These are phyloP conservation scores for Skeletonema costatum DNA, from an alignment of 108 stramenopile species.

Conservation along the genomic window DNA sequence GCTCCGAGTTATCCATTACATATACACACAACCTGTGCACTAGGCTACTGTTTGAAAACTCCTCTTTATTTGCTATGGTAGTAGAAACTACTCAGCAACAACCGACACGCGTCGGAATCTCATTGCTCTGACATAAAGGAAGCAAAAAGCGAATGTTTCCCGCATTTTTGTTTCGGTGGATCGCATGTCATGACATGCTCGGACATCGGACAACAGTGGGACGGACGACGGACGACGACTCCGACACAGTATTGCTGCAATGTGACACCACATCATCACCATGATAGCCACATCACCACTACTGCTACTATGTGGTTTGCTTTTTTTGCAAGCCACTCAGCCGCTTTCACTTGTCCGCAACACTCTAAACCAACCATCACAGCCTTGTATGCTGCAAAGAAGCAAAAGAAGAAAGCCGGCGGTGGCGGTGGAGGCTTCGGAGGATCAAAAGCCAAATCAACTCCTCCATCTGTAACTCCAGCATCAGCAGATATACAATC, in stretches of 20 bases:
- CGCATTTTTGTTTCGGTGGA: no score
- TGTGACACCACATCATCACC: neutral
- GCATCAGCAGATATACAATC: slow-evolving; percentile 38
- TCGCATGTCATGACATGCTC: no score
- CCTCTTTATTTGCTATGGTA: neutral
- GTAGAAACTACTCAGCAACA: no score
- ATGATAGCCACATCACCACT: neutral
- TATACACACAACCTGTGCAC: no score
- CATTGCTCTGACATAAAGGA: neutral
- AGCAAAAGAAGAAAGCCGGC: slow-evolving; percentile 22
- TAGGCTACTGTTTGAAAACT: no score
- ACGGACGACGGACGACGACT: no score
- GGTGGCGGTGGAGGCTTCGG: slow-evolving; percentile 39
- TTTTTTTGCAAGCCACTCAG: neutral
- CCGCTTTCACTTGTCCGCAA: neutral
- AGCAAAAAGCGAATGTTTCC: no score
- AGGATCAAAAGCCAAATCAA: neutral
- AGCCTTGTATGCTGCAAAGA: neutral
- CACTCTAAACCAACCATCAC: neutral
- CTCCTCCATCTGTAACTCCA: neutral
- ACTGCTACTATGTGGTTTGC: neutral
- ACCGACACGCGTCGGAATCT: no score
- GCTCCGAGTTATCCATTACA: neutral
- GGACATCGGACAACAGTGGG: no score
- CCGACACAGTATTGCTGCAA: no score